Evolutionary conservation across 306 rosid genomes (phyloP), one percentile per base, ranked within the genome.

Genomic region (Gastrolobium villosum): DNA sequence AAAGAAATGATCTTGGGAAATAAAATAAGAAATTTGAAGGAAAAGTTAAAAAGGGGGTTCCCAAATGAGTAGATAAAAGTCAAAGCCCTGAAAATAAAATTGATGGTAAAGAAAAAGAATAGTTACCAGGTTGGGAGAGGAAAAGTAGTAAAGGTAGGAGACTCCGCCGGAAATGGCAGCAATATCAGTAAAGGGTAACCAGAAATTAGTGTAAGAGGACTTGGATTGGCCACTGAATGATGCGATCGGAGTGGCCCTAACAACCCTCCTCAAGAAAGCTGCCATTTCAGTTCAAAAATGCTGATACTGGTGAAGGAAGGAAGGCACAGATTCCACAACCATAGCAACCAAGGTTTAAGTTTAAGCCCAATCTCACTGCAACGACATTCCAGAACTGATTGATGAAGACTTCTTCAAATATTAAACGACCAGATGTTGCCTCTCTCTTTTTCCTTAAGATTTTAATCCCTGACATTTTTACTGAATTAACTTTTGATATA

Each of bases 131-230:
- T 80, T 77, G 60, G 96, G 77, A 31, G 92, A 85, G 63, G 96
- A 88, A 35, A 66, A 75, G 81, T 78, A 88, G 84, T 82, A 96
- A 32, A 88, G 40, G 77, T 79, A 91, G 39, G 99, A 96, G 82
- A 85, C 13, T 75, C 94, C 99, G 62, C 97, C 99, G 64, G 97
- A 87, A 80, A 90, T 72, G 44, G 98, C 98, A 4, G 97, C 96
- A 35, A 90, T 59, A 0, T 94, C 93, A 45, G 94, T 89, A 36
- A 91, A 74, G 4, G 99, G 93, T 3, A 86, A 55, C 10, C 92
- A 82, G 72, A 76, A 90, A 46, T 61, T 44, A 15, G 80, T 15
- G 83, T 81, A 60, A 26, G 78, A 50, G 62, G 88, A 72, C 73
- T 84, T 90, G 77, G 89, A 83, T 53, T 89, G 87, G 45, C 85